These are phyloP conservation scores for Penicillium sp. DNA, from an alignment of 2,329 filamentous ascomycete genomes.

Conservation along the genomic window DNA sequence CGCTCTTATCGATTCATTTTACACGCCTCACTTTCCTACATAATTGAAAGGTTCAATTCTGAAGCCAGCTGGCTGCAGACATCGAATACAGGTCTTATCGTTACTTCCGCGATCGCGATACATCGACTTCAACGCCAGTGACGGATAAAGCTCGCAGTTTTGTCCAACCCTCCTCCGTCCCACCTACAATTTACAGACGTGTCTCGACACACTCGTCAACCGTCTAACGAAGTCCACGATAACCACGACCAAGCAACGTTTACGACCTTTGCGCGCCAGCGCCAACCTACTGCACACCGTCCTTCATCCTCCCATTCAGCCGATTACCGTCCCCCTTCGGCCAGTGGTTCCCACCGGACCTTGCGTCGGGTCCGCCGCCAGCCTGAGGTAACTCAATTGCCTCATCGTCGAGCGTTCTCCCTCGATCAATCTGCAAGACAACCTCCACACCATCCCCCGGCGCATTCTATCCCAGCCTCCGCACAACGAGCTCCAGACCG, in stretches of 20 bases:
- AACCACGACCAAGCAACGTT: slow-evolving; percentile 51
- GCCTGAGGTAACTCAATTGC: slow-evolving; percentile 46
- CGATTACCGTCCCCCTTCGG: slow-evolving; percentile 52
- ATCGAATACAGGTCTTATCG: neutral
- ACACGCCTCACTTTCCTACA: neutral
- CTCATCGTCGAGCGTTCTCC: slow-evolving; percentile 45
- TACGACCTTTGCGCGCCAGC: slow-evolving; percentile 46
- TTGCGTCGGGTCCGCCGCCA: slow-evolving; percentile 55
- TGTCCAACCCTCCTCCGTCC: slow-evolving; percentile 28
- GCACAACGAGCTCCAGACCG: slow-evolving; percentile 23
- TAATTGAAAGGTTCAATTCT: slow-evolving; percentile 1
- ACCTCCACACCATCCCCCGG: slow-evolving; percentile 28
- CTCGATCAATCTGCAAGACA: slow-evolving; percentile 41
- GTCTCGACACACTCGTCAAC: slow-evolving; percentile 43
- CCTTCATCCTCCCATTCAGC: slow-evolving; percentile 48
- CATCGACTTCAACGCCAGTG: slow-evolving; percentile 14
- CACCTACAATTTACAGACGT: slow-evolving; percentile 36
- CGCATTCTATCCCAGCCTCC: slow-evolving; percentile 28
- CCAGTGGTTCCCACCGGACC: slow-evolving; percentile 52
- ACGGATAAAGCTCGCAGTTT: slow-evolving; percentile 34
- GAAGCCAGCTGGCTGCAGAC: neutral
- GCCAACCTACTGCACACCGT: slow-evolving; percentile 42
- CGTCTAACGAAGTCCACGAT: slow-evolving; percentile 57
- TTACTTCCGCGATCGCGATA: slow-evolving; percentile 15
- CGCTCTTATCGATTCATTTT: neutral